phyloP scores from a whole-genome alignment of 106 monocot genomes.

The Platanthera zijinensis region DNA sequence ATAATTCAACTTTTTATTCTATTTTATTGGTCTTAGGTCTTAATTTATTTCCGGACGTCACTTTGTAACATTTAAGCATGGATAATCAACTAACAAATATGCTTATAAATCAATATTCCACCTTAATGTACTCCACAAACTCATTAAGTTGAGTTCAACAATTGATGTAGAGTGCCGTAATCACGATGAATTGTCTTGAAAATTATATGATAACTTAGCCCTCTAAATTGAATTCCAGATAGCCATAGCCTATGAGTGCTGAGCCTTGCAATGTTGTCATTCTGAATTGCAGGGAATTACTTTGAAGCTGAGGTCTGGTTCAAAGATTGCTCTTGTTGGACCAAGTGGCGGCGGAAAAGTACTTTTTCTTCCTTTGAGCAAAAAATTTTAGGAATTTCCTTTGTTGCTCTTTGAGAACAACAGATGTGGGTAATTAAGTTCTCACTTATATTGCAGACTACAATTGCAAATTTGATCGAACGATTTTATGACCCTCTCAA shows the following conservation, averaged over 20 bases:
- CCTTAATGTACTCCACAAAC: too few relatives aligned
- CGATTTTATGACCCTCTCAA: constrained; percentile 91
- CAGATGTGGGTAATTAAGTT: background rate
- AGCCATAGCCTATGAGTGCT: background rate
- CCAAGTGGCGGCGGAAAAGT: constrained; percentile 94
- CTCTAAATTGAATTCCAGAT: background rate
- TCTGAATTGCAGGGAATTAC: constrained; percentile 73
- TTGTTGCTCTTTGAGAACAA: background rate
- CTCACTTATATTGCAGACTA: constrained; percentile 52
- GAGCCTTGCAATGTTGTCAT: background rate
- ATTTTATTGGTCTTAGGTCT: too few relatives aligned
- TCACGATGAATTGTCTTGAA: background rate
- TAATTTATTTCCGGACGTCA: too few relatives aligned
- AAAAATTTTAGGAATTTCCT: constrained; percentile 1
- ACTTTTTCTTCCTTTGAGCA: background rate
- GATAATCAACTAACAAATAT: too few relatives aligned
- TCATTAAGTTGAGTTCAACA: background rate
- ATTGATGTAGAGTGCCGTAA: background rate
- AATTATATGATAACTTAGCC: background rate
- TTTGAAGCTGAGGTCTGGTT: constrained; percentile 74
- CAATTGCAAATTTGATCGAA: constrained; percentile 93
- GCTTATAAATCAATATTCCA: too few relatives aligned
- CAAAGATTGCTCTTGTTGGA: constrained; percentile 69
- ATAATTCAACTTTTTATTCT: too few relatives aligned
- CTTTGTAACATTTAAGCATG: too few relatives aligned